Base-by-base conservation (phyloP, 1,284 basidiomycete genomes). In the Trametes hirsuta region DNA sequence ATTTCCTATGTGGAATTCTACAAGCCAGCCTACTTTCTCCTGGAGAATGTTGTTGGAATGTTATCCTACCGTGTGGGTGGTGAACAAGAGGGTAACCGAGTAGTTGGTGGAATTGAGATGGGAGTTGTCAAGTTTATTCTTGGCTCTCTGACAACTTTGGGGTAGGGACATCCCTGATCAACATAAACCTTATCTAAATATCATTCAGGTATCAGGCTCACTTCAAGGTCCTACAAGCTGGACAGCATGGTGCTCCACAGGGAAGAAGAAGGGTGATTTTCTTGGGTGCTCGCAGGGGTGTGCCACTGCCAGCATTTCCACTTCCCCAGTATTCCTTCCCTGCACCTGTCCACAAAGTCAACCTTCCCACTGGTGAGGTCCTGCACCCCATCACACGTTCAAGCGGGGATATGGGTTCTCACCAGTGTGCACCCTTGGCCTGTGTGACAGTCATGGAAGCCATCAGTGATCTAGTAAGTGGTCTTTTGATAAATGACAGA, bases 1-100 rank as follows among this genome's bases (percentile, higher is more conserved):
- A 74, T 91, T 4, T 85, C 85, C n/a, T 90, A 81, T 66, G 84
- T 88, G n/a, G 89, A 91, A 65, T 79, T 82, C 59, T 90, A 88
- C 64, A 73, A 77, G 37, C 86, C 88, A 0, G 72, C 73, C 36
- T 90, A 85, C 64, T 81, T 91, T 61, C 77, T 90, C 8, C 75
- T 91, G 25, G 89, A 91, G 70, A 91, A 91, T 70, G 88, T 91
- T 3, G 67, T 71, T 22, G 89, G 89, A 0, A 72, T 91, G 21
- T 66, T 89, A 0, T 69, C 72, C 44, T 79, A 81, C 64, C 76
- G 71, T 1, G 72, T 85, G 3, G 70, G 73, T 63, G 73, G 73
- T 15, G 59, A 66, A 8, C 65, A 71, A 49, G 56, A 57, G 4
- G 70, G 69, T 2, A 25, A 57, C 14, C 58, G 53, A 8, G 54